Evolutionary conservation across 148 eudicot genomes (phyloP), one percentile per base, ranked within the genome.

Genomic region (Pharnaceum exiguum): DNA sequence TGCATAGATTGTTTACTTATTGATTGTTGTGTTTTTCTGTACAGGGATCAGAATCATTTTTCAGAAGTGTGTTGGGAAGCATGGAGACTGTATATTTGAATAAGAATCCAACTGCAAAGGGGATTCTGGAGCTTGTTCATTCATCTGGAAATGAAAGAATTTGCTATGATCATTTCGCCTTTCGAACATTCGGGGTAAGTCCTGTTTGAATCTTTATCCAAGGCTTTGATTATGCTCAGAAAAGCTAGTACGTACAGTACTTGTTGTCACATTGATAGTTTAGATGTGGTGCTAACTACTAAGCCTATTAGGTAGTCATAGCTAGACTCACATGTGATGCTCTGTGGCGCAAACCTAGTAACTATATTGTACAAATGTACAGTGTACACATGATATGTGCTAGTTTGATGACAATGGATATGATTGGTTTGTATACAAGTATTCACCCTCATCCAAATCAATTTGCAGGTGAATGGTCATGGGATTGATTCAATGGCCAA

Each of bases 131-230:
- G 45, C 89, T 76, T 50, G 96, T 89, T 77, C 75, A 57, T 65
- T 93, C 96, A 0, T 69, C 61, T 54, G 81, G 81, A 57, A 67
- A 67, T 62, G 82, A 86, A 45, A 68, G 46, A 11, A 80, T 93
- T 22, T 78, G 82, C 67, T 89, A 93, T 56, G 99, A 93, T 76
- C 99, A 93, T 80, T 70, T 93, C 21, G 99, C 99, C 17, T 93
- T 79, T 66, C 72, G 99, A 30, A 85, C 99, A 19, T 93, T 88
- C 68, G 96, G 96, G 95, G 98, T 93, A 88, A 59, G 65, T 46
- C 29, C 30, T 24, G 1, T 28, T 19, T 27, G 7, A 18, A 22
- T 10, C 30, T 11, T 35, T 35, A 6, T 35, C 12, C 15, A 6
- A 36, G 15, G 19, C n/a, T 19, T 15, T 5, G 25, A 2, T 22